phyloP scores from a whole-genome alignment of 2,329 filamentous ascomycete species.

The Alternaria incomplexa region DNA sequence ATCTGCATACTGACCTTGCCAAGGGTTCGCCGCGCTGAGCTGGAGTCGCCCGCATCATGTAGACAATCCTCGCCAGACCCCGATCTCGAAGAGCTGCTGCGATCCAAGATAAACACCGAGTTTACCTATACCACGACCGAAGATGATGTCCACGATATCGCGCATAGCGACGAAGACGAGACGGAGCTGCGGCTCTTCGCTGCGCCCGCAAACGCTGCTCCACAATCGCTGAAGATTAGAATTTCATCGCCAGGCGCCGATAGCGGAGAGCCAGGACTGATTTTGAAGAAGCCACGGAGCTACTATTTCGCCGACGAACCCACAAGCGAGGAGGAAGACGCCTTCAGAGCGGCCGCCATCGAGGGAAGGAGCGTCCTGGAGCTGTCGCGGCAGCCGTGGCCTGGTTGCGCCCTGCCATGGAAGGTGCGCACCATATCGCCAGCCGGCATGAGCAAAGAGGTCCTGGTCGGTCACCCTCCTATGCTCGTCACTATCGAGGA shows the following conservation, averaged over 20 bases:
- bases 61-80: constrained; percentile 45
- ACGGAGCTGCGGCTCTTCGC: constrained; percentile 45
- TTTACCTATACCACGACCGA: constrained; percentile 31
- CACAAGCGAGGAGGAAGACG: constrained; percentile 27
- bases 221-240: constrained; percentile 38
- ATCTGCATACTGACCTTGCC: constrained; percentile 13
- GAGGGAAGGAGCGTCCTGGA: constrained; percentile 36
- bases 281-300: constrained; percentile 36
- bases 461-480: constrained; percentile 39
- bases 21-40: constrained; percentile 45
- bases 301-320: constrained; percentile 45
- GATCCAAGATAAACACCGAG: constrained; percentile 28
- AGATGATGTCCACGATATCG: constrained; percentile 2
- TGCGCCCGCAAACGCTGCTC: constrained; percentile 25
- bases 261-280: constrained; percentile 33
- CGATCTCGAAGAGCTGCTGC: constrained; percentile 38
- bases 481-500: constrained; percentile 28
- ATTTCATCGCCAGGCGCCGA: constrained; percentile 38
- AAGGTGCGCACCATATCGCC: constrained; percentile 40
- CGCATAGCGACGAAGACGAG: constrained; percentile 34
- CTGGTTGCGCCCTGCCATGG: constrained; percentile 45
- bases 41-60: constrained; percentile 42
- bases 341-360: constrained; percentile 35
- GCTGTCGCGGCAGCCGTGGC: constrained; percentile 40
- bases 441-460: constrained; percentile 37